Evolutionary conservation across 345 rosid genomes (phyloP).

Genomic region (Gossypium mustelinum): DNA sequence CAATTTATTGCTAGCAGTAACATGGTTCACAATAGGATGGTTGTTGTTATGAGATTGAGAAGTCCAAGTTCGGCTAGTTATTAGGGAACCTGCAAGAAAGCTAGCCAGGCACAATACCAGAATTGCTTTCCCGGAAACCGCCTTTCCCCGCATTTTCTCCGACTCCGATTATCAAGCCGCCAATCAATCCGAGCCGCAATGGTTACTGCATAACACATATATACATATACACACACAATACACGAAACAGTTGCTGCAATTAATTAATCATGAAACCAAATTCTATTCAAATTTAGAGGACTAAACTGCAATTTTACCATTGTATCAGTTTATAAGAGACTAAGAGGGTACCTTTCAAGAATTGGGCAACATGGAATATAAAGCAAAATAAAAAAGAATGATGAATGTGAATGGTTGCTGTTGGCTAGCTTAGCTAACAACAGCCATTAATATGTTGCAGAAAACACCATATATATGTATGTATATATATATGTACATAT

Average conservation of each 20-base stretch:
- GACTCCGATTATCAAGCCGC: constrained; percentile 22
- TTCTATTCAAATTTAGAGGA: background rate
- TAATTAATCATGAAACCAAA: background rate
- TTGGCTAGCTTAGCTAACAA: background rate
- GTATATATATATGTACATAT: background rate
- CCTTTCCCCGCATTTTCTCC: constrained; percentile 63
- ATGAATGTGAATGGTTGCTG: background rate
- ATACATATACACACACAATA: too few relatives aligned
- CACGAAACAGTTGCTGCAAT: background rate
- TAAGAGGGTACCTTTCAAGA: background rate
- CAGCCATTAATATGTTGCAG: background rate
- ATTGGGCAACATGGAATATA: background rate
- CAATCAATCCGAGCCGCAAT: background rate
- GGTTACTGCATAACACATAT: background rate
- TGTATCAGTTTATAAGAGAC: too few relatives aligned
- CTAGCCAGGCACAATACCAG: constrained; percentile 54
- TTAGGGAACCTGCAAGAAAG: constrained; percentile 72
- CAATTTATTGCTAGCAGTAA: constrained; percentile 15
- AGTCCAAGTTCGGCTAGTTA: constrained; percentile 44
- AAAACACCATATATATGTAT: background rate
- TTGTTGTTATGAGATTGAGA: constrained; percentile 17
- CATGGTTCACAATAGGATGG: constrained; percentile 24
- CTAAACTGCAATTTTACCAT: too few relatives aligned
- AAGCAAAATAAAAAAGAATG: background rate
- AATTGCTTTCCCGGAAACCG: constrained; percentile 58